Evolutionary conservation across 2,329 filamentous ascomycete genomes (phyloP), one percentile per base, ranked within the genome.

Genomic region (Stromatinia cepivora): DNA sequence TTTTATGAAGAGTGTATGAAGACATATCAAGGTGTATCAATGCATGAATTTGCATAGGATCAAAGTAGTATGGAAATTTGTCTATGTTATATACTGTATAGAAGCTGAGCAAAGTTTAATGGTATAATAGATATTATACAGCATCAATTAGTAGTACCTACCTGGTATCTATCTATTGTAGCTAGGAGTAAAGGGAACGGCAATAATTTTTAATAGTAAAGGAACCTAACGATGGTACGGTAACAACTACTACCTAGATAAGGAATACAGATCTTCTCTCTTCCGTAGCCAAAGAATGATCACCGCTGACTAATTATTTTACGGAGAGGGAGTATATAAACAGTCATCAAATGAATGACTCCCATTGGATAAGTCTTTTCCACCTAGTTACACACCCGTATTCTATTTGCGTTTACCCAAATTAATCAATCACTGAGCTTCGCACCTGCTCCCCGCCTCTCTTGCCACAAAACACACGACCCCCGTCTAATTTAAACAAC

Each of bases 391-490:
- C 36, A 39, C 36, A 57, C 13, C n/a, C 3, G 56, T 20, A 28
- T 28, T 11, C 17, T 13, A 20, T 42, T 17, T 10, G 17, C 56
- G 25, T 36, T 59, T 39, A 10, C 58, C 58, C 42, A 61, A 54
- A 31, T 42, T 45, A 6, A 13, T 39, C 20, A 13, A 46, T 31
- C 31, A 45, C 20, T 39, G 39, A 20, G 36, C 22, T 61, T 28
- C 57, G 57, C 50, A 17, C 25, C 25, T 15, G 25, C 48, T 1
- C 56, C 56, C 34, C 56, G 34, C 22, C 36, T 59, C 57, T 28
- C 36, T 45, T 45, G 57, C 57, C 57, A 59, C 57, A 59, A 59
- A 45, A 20, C 11, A 28, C 56, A 59, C 36, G 25, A 59, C 31
- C 39, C 57, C 34, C 39, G 17, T 31, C 39, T 31, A 54, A 65